A percentile compares a stretch with the other conserved stretches of the same genome.
Conservation (phyloP, 73 alveolate genomes). For the Effrenium voratum region DNA sequence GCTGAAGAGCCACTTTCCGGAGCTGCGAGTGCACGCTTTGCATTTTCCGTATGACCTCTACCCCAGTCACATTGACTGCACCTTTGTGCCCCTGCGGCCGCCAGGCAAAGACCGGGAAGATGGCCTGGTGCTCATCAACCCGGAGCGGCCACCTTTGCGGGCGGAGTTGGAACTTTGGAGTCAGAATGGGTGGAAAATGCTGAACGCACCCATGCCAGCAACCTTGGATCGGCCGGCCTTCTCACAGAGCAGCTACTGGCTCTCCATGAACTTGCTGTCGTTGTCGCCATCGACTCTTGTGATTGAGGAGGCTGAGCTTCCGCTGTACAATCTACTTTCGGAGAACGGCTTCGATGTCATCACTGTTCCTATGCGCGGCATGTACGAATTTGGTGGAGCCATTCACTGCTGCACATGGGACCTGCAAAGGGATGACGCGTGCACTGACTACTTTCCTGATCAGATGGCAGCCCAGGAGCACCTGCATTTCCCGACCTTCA, state of each 20-base stretch:
- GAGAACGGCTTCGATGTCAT: constrained; percentile 79
- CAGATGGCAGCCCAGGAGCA: too few species aligned
- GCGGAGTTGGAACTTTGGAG: constrained; percentile 39
- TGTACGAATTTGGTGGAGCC: constrained; percentile 85
- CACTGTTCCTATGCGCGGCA: constrained; percentile 40
- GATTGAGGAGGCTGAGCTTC: constrained; percentile 73
- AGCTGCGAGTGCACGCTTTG: constrained; percentile 48
- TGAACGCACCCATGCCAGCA: constrained; percentile 20
- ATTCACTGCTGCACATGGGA: constrained; percentile 94
- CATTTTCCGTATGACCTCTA: constrained; percentile 58
- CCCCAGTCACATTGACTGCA: constrained; percentile 81
- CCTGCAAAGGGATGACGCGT: constrained; percentile 40
- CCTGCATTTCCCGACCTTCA: not conserved
- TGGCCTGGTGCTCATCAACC: constrained; percentile 64
- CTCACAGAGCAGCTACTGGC: constrained; percentile 23
- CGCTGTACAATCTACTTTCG: constrained; percentile 30
- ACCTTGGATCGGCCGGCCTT: constrained; percentile 29
- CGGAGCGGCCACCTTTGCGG: constrained; percentile 43
- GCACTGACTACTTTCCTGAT: constrained; percentile 72
- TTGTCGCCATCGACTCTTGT: not conserved
- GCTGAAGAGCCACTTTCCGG: constrained; percentile 75
- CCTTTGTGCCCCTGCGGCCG: constrained; percentile 47
- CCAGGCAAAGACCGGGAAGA: too few species aligned
- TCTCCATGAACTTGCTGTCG: not conserved
- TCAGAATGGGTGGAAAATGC: constrained; percentile 58